A percentile compares a stretch with the other conserved stretches of the same genome.
phyloP scores from a whole-genome alignment of 2,329 filamentous ascomycete genomes.

The Teratosphaeria epicoccoides region DNA sequence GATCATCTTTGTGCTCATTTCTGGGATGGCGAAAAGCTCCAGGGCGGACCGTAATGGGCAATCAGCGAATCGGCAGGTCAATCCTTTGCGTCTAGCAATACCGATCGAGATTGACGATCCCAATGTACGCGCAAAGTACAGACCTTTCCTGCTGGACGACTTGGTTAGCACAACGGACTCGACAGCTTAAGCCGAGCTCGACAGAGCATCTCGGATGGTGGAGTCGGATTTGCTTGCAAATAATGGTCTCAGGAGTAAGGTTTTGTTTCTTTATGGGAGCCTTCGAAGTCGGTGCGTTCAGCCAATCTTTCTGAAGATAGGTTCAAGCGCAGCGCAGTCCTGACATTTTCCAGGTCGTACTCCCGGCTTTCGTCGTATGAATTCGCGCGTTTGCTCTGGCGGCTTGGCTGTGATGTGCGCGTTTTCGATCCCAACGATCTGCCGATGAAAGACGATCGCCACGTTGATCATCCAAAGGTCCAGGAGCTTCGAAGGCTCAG shows the following conservation, averaged over 20 bases:
- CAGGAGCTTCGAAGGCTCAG: constrained; percentile 52
- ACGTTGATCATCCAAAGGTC: constrained; percentile 49
- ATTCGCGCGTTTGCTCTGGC: constrained; percentile 48
- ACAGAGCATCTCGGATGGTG: constrained; percentile 42
- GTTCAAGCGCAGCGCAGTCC: not conserved
- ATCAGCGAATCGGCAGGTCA: not conserved
- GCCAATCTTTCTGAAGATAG: not conserved
- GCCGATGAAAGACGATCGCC: constrained; percentile 52
- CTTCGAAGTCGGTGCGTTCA: constrained; percentile 30
- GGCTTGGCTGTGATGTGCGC: constrained; percentile 56
- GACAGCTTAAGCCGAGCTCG: constrained; percentile 47
- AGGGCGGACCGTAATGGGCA: not conserved
- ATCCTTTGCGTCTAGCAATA: constrained; percentile 31
- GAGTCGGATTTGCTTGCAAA: constrained; percentile 34
- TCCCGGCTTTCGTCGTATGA: constrained; percentile 51
- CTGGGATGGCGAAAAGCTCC: no score
- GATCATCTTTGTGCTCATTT: no score
- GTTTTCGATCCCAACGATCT: constrained; percentile 49
- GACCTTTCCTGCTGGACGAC: constrained; percentile 45
- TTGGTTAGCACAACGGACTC: constrained; percentile 39
- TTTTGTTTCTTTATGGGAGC: constrained; percentile 53
- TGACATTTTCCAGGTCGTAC: constrained; percentile 40
- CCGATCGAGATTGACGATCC: constrained; percentile 37
- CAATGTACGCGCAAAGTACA: constrained; percentile 38
- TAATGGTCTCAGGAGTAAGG: constrained; percentile 36